A percentile compares a stretch with the other conserved stretches of the same genome.
Conservation (phyloP, 2,329 filamentous ascomycete species). For the Fusarium sarcochroum region DNA sequence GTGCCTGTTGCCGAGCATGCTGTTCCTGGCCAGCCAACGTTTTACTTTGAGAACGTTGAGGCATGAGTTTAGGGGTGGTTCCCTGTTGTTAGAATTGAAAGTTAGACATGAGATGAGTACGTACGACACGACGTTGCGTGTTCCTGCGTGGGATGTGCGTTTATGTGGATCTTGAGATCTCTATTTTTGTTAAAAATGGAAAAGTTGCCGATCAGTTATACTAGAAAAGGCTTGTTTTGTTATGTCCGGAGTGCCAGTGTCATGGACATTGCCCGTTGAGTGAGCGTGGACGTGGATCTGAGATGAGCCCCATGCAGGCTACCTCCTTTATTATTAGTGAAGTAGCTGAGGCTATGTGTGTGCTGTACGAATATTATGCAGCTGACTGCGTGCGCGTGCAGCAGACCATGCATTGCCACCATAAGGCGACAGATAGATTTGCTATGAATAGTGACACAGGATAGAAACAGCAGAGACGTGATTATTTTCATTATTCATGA, state of each 20-base stretch:
- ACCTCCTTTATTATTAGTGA: neutral
- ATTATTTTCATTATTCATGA: slow-evolving; percentile 15
- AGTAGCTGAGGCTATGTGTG: slow-evolving; percentile 8
- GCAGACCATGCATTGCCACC: slow-evolving; percentile 15
- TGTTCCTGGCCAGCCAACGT: slow-evolving; percentile 85
- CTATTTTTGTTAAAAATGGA: slow-evolving; percentile 25
- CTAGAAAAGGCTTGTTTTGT: slow-evolving; percentile 21
- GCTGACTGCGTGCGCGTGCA: neutral
- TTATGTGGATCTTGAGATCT: slow-evolving; percentile 25
- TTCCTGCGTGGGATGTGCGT: slow-evolving; percentile 32
- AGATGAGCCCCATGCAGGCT: slow-evolving; percentile 11
- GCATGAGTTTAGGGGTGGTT: slow-evolving; percentile 44
- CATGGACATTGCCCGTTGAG: neutral
- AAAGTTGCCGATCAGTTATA: slow-evolving; percentile 26
- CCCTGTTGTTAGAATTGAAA: slow-evolving; percentile 18
- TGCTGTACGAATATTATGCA: neutral
- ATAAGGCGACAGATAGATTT: neutral
- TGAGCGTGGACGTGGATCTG: slow-evolving; percentile 16
- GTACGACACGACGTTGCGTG: slow-evolving; percentile 20
- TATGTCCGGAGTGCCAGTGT: slow-evolving; percentile 6
- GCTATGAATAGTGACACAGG: slow-evolving; percentile 2
- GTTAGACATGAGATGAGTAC: slow-evolving; percentile 30
- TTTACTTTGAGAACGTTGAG: slow-evolving; percentile 86
- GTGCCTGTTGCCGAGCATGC: slow-evolving; percentile 77
- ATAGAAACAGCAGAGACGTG: slow-evolving; percentile 1